Evolutionary conservation across 1,284 basidiomycete genomes (phyloP).

Genomic region (Cutaneotrichosporon dermatis): DNA sequence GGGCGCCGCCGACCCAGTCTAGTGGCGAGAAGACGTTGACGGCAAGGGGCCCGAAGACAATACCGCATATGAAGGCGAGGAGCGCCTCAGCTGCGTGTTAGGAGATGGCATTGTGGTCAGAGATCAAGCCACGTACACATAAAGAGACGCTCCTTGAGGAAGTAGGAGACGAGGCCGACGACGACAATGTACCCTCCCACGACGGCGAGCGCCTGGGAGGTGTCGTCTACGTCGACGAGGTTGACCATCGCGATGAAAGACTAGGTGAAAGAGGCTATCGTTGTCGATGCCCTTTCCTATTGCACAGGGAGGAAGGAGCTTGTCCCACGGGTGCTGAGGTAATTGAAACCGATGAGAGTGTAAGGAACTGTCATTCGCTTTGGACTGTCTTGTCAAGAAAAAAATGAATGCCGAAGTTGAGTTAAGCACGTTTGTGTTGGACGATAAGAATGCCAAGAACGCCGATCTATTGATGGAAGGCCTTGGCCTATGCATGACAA

Average conservation of each 20-base stretch:
- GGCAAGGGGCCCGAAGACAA: conserved; percentile 61
- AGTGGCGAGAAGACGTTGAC: conserved; percentile 30
- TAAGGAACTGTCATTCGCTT: background rate
- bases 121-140: conserved; percentile 36
- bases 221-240: conserved; percentile 44
- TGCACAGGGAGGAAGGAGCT: background rate
- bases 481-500: no score
- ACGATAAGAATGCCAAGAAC: no score
- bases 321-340: background rate
- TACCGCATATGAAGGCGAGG: conserved; percentile 87
- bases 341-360: background rate
- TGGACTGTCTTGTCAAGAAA: background rate
- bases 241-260: conserved; percentile 39
- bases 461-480: no score
- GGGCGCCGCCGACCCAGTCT: conserved; percentile 21
- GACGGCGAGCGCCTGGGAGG: conserved; percentile 43
- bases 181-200: conserved; percentile 43
- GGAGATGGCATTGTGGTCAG: background rate
- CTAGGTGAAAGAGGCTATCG: background rate
- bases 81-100: conserved; percentile 81
- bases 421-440: no score
- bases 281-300: no score
- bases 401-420: background rate
- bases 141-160: conserved; percentile 49
- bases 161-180: conserved; percentile 46